Evolutionary conservation across 129 eudicot genomes (phyloP), one percentile per base, ranked within the genome.

Genomic region (Lactuca sativa): DNA sequence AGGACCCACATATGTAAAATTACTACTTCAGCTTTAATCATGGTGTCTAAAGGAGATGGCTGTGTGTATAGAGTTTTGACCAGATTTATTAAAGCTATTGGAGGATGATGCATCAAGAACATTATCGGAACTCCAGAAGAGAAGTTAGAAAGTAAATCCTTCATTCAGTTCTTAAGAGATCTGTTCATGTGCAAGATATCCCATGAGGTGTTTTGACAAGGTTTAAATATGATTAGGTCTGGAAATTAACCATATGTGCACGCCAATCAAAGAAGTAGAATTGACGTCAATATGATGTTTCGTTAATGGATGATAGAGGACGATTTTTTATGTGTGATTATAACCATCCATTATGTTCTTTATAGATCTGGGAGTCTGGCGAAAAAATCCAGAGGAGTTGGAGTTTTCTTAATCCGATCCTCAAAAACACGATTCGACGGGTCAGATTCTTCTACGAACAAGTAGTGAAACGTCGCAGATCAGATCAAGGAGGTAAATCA

Each of bases 11-110:
- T 25, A 25, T 25, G 40, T 37, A 21, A 69, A 37, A 69, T 55
- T 69, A 18, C 38, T n/a, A 56, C 64, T 56, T 18, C 59, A 38
- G 74, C 74, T 69, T 69, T 70, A 70, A 31, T 43, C 60, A 57
- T 13, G 43, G 30, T 44, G 56, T 31, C 43, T 57, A 70, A 25
- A 57, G 56, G 9, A 70, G 64, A 56, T 69, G 62, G 63, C 3
- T 36, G 38, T 4, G 17, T 55, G 53, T 36, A 31, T 37, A 52
- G 52, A 38, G 53, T 36, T n/a, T 37, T 34, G 52, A 40, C 54
- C 73, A 56, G 54, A 17, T 38, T 59, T 33, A 52, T 34, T 30
- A 56, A 40, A 13, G 60, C 3, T 30, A 12, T 59, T 31, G 12
- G 52, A 53, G 4, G 57, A 66, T n/a, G 9, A 47, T 30, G 71